A percentile compares a stretch with the other conserved stretches of the same genome.
These are phyloP conservation scores for Puccinellia tenuiflora DNA, from an alignment of 176 grass and related monocot species.

Conservation along the genomic window DNA sequence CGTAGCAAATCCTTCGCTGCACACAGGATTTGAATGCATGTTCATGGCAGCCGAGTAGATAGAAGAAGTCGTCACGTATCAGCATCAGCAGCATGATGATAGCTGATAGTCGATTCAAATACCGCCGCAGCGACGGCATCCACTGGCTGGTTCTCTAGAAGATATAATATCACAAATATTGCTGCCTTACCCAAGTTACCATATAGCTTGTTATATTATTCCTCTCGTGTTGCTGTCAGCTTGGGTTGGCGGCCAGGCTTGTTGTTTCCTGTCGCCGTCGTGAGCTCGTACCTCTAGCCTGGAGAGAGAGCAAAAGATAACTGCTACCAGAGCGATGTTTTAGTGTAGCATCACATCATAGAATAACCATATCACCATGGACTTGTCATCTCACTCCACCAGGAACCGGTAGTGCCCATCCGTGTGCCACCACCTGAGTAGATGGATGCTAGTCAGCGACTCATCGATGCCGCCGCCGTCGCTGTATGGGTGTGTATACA, in stretches of 20 bases:
- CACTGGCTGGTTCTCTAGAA: neutral
- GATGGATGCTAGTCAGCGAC: neutral
- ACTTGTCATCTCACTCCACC: neutral
- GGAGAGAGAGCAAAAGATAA: slow-evolving; percentile 21
- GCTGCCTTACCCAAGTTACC: neutral
- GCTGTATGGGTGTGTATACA: neutral
- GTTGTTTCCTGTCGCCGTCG: neutral
- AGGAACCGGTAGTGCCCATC: neutral
- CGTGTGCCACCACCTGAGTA: neutral
- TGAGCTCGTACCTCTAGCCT: neutral
- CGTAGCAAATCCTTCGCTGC: neutral
- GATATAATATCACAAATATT: neutral
- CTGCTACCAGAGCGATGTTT: neutral
- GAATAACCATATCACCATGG: neutral
- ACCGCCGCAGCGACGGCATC: neutral
- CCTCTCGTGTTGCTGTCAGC: neutral
- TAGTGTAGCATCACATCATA: neutral
- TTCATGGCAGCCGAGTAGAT: neutral
- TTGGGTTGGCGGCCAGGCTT: neutral
- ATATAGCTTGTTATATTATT: slow-evolving; percentile 3
- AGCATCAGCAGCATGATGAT: neutral
- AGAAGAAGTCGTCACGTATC: neutral
- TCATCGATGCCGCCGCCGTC: neutral
- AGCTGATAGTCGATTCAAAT: neutral
- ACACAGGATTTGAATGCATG: neutral